Evolutionary conservation across 495 filamentous ascomycete species (phyloP), one percentile per base, ranked within the genome.

Genomic region (Penicillium subrubescens): DNA sequence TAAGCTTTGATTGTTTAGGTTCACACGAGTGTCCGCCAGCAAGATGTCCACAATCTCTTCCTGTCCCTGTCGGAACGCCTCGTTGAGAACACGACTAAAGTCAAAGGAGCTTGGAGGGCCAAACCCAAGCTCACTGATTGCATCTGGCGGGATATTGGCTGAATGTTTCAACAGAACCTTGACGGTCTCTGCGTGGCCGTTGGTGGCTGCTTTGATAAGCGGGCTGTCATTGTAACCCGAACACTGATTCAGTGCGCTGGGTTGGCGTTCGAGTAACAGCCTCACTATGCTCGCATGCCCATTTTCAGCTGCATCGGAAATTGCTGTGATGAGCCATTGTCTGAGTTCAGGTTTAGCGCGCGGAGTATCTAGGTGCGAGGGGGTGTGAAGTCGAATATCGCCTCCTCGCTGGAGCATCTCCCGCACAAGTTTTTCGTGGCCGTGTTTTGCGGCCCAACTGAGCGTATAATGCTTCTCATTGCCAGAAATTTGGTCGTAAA

Each of bases 341-440:
- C 53, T 35, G 14, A 33, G 33, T 1, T 5, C 2, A 4, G 53
- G 34, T n/a, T 56, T 4, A 5, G 5, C 3, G 33, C 19, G 7
- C 2, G 8, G 2, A 23, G 2, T 35, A 19, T 37, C 5, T n/a
- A 27, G 25, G 48, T 29, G n/a, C 12, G 25, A 17, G 48, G 11
- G 12, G 6, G 7, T 8, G 10, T 52, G 14, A 15, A 52, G 10
- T 25, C 12, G 5, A 11, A 35, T 37, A 56, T 56, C 53, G 31
- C 53, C 53, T 34, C 53, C 53, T 12, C 53, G 53, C 25, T 14
- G 53, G 17, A 56, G 21, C 53, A 56, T 56, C n/a, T 12, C 53
- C 31, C 33, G 53, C 33, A 56, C 53, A 15, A 56, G 1, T 0
- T 19, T 37, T 37, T 56, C 53, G 11, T 12, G 17, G 33, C 53